Evolutionary conservation across 2,329 filamentous ascomycete species (phyloP).

Genomic region (Colletotrichum caudatum): DNA sequence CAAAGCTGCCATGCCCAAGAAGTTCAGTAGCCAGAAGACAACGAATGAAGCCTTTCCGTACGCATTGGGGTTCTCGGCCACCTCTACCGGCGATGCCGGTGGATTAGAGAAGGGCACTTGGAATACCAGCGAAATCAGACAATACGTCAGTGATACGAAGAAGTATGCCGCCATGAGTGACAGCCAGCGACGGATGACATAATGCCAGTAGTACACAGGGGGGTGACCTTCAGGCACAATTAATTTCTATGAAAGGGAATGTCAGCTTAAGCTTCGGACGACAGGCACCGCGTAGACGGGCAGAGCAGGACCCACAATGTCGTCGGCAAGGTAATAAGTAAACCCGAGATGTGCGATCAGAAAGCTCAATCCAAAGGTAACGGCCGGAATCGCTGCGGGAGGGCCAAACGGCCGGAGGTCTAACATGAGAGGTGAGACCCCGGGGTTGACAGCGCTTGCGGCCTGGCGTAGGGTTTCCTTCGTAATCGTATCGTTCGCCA

Average conservation of each 20-base stretch:
- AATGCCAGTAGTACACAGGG: conserved; percentile 34
- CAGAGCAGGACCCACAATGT: conserved; percentile 2
- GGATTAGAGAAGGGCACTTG: conserved; percentile 29
- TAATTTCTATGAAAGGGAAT: conserved; percentile 16
- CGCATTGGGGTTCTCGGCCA: conserved; percentile 20
- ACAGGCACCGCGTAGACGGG: background rate
- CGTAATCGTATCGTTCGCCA: conserved; percentile 22
- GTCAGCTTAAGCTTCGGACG: background rate
- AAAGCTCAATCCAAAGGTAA: conserved; percentile 29
- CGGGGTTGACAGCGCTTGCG: conserved; percentile 28
- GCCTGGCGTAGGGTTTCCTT: conserved; percentile 22
- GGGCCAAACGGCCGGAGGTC: conserved; percentile 32
- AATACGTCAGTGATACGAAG: conserved; percentile 23
- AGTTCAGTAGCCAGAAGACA: conserved; percentile 33
- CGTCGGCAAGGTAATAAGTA: conserved; percentile 31
- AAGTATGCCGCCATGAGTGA: conserved; percentile 29
- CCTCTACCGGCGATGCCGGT: conserved; percentile 22
- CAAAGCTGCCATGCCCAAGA: conserved; percentile 29
- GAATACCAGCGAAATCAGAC: conserved; percentile 24
- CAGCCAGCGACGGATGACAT: conserved; percentile 28
- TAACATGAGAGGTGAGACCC: conserved; percentile 24
- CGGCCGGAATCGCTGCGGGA: conserved; percentile 24
- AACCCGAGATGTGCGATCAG: conserved; percentile 26
- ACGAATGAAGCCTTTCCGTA: conserved; percentile 24
- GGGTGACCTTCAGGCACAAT: conserved; percentile 30